Base-by-base conservation (phyloP, 441 rosid species). In the Sinapis alba region DNA sequence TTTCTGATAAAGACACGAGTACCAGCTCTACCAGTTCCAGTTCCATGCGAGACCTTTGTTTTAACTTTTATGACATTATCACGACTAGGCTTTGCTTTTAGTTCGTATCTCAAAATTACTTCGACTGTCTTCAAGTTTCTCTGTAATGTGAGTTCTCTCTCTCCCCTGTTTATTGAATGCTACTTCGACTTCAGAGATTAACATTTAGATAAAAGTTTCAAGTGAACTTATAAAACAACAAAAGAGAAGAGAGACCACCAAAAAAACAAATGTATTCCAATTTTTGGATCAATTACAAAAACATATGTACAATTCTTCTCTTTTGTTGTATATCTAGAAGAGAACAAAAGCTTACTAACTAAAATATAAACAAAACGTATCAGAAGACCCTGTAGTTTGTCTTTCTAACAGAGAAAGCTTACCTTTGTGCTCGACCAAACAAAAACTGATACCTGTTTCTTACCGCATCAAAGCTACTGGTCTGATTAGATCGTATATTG, bases 401-500 rank as follows among this genome's bases (percentile, higher is more conserved):
- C 30, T 30, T 6, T 34, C 18, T 2, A 51, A 20, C 4, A 69
- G 28, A 56, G 62, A 62, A 69, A 24, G 51, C 81, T 68, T 78
- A 78, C 75, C 81, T 73, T 73, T 68, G 65, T 73, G 13, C 21
- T 58, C 63, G 20, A 58, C 62, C 43, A 56, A 19, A 50, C 54
- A 50, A 50, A 43, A 54, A 32, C 70, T 68, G 77, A 67, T 53
- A 16, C 62, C n/a, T n/a, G 51, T 26, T 66, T 71, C 66, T 74
- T 24, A 62, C 58, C 79, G 80, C 97, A 89, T 90, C 74, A 94
- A 78, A 7, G 90, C 87, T 63, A 90, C 70, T 30, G 97, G 97
- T 79, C 82, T 86, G 73, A 88, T 88, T 36, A 83, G 76, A 71
- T 84, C 82, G 45, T 88, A 86, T 24, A 78, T 76, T 9, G 80